Conservation (phyloP, 129 eudicot species). For the Calendula officinalis region DNA sequence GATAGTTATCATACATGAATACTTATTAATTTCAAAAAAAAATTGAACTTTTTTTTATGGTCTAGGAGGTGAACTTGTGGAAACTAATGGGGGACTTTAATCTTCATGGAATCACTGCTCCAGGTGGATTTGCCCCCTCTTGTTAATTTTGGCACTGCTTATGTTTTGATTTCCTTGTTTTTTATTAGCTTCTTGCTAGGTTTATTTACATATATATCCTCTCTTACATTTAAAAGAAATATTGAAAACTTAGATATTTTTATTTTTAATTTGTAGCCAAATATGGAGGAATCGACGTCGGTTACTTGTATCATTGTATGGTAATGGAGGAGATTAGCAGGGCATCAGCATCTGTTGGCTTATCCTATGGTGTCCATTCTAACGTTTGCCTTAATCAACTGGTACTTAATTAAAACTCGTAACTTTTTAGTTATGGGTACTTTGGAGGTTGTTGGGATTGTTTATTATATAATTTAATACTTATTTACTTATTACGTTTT, state of each 20-base stretch:
- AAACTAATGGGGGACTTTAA: constrained; percentile 88
- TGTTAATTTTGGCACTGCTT: too few relatives aligned
- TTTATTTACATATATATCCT: neutral
- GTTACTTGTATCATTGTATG: constrained; percentile 79
- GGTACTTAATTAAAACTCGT: constrained; percentile 37
- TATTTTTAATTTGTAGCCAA: constrained; percentile 50
- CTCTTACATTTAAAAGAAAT: neutral
- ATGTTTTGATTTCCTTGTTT: too few relatives aligned
- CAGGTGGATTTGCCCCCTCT: constrained; percentile 39
- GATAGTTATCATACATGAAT: neutral
- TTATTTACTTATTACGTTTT: too few relatives aligned
- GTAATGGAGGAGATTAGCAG: constrained; percentile 94
- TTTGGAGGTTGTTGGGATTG: too few relatives aligned
- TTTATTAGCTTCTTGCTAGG: too few relatives aligned
- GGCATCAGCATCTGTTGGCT: constrained; percentile 81
- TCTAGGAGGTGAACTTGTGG: constrained; percentile 86
- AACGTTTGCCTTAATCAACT: constrained; percentile 83
- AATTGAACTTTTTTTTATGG: constrained; percentile 10
- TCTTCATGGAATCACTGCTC: constrained; percentile 86
- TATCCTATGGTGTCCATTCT: constrained; percentile 87
- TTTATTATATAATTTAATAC: too few relatives aligned
- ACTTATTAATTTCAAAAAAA: neutral
- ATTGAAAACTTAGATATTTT: neutral
- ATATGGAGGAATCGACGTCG: constrained; percentile 87
- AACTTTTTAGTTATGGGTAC: neutral